Conservation (phyloP, 768 basidiomycete species). For the Inosperma sp. region DNA sequence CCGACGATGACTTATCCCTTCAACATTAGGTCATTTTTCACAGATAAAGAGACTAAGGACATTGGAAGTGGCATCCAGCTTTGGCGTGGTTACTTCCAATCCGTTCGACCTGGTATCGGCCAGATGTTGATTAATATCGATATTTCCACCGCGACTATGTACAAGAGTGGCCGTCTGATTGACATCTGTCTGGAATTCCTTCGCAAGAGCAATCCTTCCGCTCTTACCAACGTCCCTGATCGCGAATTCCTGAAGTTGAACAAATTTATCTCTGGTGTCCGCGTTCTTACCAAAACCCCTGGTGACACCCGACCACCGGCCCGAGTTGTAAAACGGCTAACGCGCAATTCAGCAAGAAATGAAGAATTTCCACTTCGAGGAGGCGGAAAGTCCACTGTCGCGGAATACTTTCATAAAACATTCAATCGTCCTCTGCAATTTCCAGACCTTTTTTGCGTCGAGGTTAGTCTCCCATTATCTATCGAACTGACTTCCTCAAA, state of each 20-base stretch:
- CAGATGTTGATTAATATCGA: slow-evolving; percentile 75
- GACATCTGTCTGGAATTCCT: slow-evolving; percentile 56
- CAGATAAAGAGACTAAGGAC: slow-evolving; percentile 47
- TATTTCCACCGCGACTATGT: slow-evolving; percentile 78
- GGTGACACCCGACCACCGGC: slow-evolving; percentile 36
- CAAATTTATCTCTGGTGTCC: slow-evolving; percentile 37
- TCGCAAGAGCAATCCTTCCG: slow-evolving; percentile 21
- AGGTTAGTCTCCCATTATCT: slow-evolving; percentile 40
- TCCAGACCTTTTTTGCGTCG: slow-evolving; percentile 64
- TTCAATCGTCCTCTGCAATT: slow-evolving; percentile 51
- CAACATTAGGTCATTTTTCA: slow-evolving; percentile 77
- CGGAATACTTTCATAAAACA: slow-evolving; percentile 51
- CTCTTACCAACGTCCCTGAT: slow-evolving; percentile 46
- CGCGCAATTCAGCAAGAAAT: slow-evolving; percentile 46
- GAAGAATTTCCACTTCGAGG: slow-evolving; percentile 54
- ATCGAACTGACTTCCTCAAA: neutral
- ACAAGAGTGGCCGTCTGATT: slow-evolving; percentile 57
- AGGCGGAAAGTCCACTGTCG: slow-evolving; percentile 53
- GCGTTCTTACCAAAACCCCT: slow-evolving; percentile 25
- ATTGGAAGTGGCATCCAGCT: slow-evolving; percentile 64
- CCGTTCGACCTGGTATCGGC: slow-evolving; percentile 63
- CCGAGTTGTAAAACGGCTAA: slow-evolving; percentile 61
- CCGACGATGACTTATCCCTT: slow-evolving; percentile 68
- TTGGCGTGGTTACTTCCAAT: slow-evolving; percentile 83
- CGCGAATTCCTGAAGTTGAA: slow-evolving; percentile 46